Evolutionary conservation across 139 green algal species (phyloP), one percentile per base, ranked within the genome.

Genomic region (Mesotaenium endlicherianum): DNA sequence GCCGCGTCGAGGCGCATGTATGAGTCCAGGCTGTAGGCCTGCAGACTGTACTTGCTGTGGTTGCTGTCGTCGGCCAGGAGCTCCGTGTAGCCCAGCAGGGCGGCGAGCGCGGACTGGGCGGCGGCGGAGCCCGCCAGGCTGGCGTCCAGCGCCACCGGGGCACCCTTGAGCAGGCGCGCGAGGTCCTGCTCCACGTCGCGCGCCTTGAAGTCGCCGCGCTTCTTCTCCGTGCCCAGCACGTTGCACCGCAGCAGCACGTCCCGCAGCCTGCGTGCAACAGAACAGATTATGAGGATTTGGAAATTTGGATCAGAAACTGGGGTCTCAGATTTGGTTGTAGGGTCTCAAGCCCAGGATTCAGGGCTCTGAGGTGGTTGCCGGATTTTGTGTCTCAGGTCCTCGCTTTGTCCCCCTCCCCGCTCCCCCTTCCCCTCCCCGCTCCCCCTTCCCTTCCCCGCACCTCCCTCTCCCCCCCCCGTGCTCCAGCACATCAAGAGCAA

Each of bases 151-250:
- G 14, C 34, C 34, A 17, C 34, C 11, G 64, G 16, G 34, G 53
- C 20, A 64, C 75, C 84, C 2, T 59, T 90, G 44, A 95, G 70
- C 38, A 95, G 83, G 34, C 90, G 57, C 2, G 40, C 76, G 50
- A 95, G 67, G 87, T 95, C 93, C 39, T 87, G 81, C 77, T 94
- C 92, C 58, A 97, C 80, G 82, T 94, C 88, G 59, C 93, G 93
- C 53, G 87, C 43, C 26, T 80, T 74, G 85, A 97, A 98, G 31
- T 88, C 77, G 17, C 80, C 81, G 41, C 76, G 16, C 0, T 88
- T 82, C 1, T 89, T 80, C 67, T 91, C 77, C 16, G 89, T 93
- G 43, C 77, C 81, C 84, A 97, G 91, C 6, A 90, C 92, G 42
- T 91, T 90, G 84, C 93, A 95, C 0, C 93, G 88, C 14, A 70